These are phyloP conservation scores for Acanthamoeba sp. DNA, from an alignment of 208 protist genomes.

Conservation along the genomic window DNA sequence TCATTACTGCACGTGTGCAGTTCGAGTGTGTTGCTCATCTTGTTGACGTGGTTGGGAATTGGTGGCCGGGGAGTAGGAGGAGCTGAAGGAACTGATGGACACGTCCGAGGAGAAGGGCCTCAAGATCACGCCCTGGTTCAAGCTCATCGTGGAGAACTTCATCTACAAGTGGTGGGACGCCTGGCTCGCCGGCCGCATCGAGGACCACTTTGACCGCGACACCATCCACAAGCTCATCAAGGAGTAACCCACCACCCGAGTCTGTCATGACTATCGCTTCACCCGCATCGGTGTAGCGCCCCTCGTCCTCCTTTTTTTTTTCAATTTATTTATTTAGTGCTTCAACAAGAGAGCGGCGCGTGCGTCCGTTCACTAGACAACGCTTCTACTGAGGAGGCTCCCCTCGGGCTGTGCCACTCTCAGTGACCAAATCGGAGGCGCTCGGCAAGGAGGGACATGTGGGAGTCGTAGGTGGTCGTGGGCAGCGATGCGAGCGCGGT, in stretches of 20 bases:
- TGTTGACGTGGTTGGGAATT: too few species aligned
- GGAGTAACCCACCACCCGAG: not conserved
- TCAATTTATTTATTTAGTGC: too few species aligned
- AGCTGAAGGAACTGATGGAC: constrained; percentile 85
- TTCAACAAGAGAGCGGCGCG: too few species aligned
- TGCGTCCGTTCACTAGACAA: too few species aligned
- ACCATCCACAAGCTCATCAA: constrained; percentile 56
- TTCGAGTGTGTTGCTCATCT: too few species aligned
- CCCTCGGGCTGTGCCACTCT: too few species aligned
- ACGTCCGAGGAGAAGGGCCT: constrained; percentile 75
- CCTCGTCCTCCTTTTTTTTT: too few species aligned
- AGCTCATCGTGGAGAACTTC: constrained; percentile 86
- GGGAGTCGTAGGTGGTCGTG: constrained; percentile 20
- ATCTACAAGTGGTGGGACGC: constrained; percentile 87
- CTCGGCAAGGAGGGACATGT: constrained; percentile 53
- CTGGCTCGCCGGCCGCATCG: constrained; percentile 44
- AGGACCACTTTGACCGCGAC: constrained; percentile 16
- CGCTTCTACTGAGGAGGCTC: too few species aligned
- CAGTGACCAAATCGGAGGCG: not conserved
- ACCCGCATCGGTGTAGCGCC: too few species aligned
- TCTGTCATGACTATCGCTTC: not conserved
- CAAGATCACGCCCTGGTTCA: constrained; percentile 89
- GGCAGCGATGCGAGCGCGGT: constrained; percentile 15
- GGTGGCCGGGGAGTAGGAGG: too few species aligned
- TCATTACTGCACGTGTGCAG: too few species aligned